Percentiles rank a stretch among this genome's conserved stretches.
phyloP scores from a whole-genome alignment of 768 basidiomycete genomes.

The Mycena epipterygia region DNA sequence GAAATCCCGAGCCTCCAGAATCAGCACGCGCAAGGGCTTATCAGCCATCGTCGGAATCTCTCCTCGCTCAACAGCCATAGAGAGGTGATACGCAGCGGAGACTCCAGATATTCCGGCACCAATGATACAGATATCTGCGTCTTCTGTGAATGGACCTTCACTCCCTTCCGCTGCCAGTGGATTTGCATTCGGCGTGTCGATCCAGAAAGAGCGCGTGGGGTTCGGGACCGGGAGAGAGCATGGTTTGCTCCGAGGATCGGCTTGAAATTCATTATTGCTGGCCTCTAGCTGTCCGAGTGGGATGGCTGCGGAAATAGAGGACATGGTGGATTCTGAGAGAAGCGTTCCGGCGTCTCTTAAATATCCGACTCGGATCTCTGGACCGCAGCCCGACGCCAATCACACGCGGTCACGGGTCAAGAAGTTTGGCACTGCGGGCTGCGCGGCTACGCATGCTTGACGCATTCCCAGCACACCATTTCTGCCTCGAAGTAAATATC shows the following conservation, averaged over 20 bases:
- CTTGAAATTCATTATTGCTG: slow-evolving; percentile 5
- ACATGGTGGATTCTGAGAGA: not conserved
- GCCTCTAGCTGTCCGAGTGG: slow-evolving; percentile 3
- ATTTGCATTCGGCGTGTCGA: slow-evolving; percentile 69
- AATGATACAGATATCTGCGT: slow-evolving; percentile 82
- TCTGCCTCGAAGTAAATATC: too few species aligned
- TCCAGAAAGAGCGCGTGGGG: slow-evolving; percentile 84
- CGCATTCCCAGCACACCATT: too few species aligned
- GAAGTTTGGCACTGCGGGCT: too few species aligned
- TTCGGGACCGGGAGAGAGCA: slow-evolving; percentile 65
- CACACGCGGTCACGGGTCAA: too few species aligned
- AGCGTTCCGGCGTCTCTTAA: too few species aligned
- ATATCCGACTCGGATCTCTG: too few species aligned
- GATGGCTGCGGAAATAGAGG: not conserved
- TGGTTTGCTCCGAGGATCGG: not conserved
- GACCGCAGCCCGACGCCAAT: too few species aligned
- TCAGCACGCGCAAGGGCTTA: slow-evolving; percentile 61
- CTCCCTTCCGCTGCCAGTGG: slow-evolving; percentile 79
- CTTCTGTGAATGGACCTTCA: slow-evolving; percentile 62
- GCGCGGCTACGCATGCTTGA: too few species aligned
- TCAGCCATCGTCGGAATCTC: slow-evolving; percentile 24
- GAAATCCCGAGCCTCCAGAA: slow-evolving; percentile 90
- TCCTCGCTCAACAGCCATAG: slow-evolving; percentile 47
- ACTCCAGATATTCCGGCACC: slow-evolving; percentile 87
- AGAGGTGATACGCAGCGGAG: slow-evolving; percentile 80